Conservation (phyloP, 768 basidiomycete genomes). For the Russula compacta region DNA sequence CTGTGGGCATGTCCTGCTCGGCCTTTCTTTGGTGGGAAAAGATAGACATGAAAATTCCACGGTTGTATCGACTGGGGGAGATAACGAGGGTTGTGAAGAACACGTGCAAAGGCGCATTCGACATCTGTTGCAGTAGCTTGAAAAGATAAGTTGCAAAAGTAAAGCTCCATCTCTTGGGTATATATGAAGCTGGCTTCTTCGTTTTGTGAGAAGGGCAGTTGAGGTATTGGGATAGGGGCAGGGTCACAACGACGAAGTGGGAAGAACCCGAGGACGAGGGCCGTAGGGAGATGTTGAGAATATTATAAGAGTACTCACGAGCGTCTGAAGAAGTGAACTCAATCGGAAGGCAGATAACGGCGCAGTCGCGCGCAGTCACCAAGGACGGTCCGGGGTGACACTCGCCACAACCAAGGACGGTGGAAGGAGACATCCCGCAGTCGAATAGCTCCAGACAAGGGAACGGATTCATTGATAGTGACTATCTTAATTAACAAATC, state of each 20-base stretch:
- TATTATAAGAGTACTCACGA: neutral
- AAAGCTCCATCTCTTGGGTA: conserved; percentile 28
- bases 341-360: conserved; percentile 1
- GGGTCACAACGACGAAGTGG: neutral
- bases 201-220: neutral
- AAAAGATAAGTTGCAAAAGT: conserved; percentile 24
- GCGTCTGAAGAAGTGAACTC: neutral
- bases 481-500: neutral
- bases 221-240: neutral
- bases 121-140: conserved; percentile 17
- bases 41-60: conserved; percentile 46
- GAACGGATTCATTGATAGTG: neutral
- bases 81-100: conserved; percentile 41
- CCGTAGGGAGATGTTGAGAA: neutral
- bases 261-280: neutral
- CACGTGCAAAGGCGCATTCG: conserved; percentile 30
- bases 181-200: neutral
- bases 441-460: neutral
- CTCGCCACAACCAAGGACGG: neutral
- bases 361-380: neutral
- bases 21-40: conserved; percentile 34
- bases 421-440: neutral
- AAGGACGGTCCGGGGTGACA: neutral
- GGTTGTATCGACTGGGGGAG: conserved; percentile 23
- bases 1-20: conserved; percentile 26